These are phyloP conservation scores for Claviceps humidiphila DNA, from an alignment of 2,329 filamentous ascomycete species.

Conservation along the genomic window DNA sequence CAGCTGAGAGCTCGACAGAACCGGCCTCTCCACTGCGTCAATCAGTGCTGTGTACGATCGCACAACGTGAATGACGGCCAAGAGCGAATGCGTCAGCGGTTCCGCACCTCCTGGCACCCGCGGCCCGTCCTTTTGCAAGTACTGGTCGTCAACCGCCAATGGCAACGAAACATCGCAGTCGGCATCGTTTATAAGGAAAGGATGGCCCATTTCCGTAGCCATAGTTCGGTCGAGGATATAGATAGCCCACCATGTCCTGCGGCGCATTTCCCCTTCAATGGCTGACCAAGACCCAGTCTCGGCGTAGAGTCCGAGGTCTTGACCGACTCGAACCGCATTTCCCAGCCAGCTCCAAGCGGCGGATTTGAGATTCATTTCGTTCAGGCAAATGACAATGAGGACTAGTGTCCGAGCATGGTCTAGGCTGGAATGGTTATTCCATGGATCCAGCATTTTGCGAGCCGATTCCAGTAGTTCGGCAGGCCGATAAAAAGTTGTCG, in stretches of 20 bases:
- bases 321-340: slow-evolving; percentile 63
- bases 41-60: slow-evolving; percentile 63
- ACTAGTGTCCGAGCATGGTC: slow-evolving; percentile 63
- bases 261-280: slow-evolving; percentile 73
- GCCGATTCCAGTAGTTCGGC: slow-evolving; percentile 59
- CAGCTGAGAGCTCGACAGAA: slow-evolving; percentile 53
- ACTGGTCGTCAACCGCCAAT: slow-evolving; percentile 67
- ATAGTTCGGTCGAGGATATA: slow-evolving; percentile 79
- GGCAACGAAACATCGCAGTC: slow-evolving; percentile 81
- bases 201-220: slow-evolving; percentile 67
- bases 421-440: slow-evolving; percentile 64
- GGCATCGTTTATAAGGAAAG: slow-evolving; percentile 69
- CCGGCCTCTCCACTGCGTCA: slow-evolving; percentile 53
- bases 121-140: slow-evolving; percentile 47
- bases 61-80: slow-evolving; percentile 70
- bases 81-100: slow-evolving; percentile 54
- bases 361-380: slow-evolving; percentile 76
- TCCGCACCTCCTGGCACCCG: slow-evolving; percentile 36
- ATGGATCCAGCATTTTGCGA: slow-evolving; percentile 60
- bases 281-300: slow-evolving; percentile 61
- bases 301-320: slow-evolving; percentile 69
- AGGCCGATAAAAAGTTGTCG: slow-evolving; percentile 38
- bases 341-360: slow-evolving; percentile 80
- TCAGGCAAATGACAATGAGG: slow-evolving; percentile 64
- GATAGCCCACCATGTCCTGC: slow-evolving; percentile 85